phyloP scores from a whole-genome alignment of 768 basidiomycete species.

The Mycena venus region DNA sequence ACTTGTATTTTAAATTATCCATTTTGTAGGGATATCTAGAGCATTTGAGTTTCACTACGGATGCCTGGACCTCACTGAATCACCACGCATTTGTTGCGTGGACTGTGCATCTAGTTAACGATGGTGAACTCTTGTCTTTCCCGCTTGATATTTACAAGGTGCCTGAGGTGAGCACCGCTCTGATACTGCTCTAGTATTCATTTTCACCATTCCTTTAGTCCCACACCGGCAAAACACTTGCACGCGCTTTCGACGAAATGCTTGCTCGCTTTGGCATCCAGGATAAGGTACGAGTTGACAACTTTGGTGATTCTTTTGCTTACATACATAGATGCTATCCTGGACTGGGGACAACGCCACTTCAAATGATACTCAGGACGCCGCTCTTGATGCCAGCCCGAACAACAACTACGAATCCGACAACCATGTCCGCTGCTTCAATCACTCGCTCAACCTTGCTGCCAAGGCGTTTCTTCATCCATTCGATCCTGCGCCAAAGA shows the following conservation, averaged over 20 bases:
- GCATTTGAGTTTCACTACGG: too few relatives aligned
- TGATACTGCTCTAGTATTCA: neutral
- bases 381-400: constrained; percentile 13
- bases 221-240: constrained; percentile 40
- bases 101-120: too few relatives aligned
- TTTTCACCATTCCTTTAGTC: constrained; percentile 35
- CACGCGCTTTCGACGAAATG: constrained; percentile 32
- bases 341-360: too few relatives aligned
- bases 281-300: constrained; percentile 34
- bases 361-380: too few relatives aligned
- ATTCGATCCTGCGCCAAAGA: neutral
- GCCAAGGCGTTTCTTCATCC: constrained; percentile 5
- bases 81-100: too few relatives aligned
- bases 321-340: neutral
- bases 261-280: constrained; percentile 34
- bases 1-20: too few relatives aligned
- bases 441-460: neutral
- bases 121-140: neutral
- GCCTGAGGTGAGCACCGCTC: neutral
- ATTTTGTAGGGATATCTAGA: too few relatives aligned
- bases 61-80: too few relatives aligned
- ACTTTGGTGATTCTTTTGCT: neutral
- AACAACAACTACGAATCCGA: constrained; percentile 22
- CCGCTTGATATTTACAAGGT: neutral
- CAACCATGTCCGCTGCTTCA: constrained; percentile 10